phyloP scores from a whole-genome alignment of 2,329 filamentous ascomycete genomes.

The Sphaerulina populicola region DNA sequence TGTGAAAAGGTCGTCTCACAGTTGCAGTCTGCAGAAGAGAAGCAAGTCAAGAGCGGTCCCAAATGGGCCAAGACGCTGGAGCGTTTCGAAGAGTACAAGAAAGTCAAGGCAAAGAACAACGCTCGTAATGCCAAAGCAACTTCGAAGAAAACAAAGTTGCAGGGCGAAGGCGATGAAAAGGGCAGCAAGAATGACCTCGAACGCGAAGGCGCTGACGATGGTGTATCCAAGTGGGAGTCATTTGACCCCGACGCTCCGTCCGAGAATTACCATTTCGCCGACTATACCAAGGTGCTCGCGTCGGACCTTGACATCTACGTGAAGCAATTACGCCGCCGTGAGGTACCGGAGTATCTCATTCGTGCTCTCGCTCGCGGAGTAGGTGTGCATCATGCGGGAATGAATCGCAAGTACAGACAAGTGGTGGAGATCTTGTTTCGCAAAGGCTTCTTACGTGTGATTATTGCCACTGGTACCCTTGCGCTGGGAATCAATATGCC shows the following conservation, averaged over 20 bases:
- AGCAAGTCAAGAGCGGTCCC: conserved; percentile 50
- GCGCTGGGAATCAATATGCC: conserved; percentile 77
- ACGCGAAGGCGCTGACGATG: conserved; percentile 51
- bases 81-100: conserved; percentile 52
- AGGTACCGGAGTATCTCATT: conserved; percentile 48
- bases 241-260: conserved; percentile 61
- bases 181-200: conserved; percentile 50
- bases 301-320: conserved; percentile 53
- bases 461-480: conserved; percentile 68
- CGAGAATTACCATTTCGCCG: conserved; percentile 58
- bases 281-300: conserved; percentile 50
- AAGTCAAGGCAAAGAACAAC: conserved; percentile 36
- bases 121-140: conserved; percentile 30
- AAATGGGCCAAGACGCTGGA: conserved; percentile 55
- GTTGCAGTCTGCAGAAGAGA: conserved; percentile 47
- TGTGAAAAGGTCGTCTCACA: conserved; percentile 45
- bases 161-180: conserved; percentile 37
- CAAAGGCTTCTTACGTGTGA: conserved; percentile 59
- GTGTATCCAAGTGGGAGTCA: conserved; percentile 47
- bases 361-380: conserved; percentile 58
- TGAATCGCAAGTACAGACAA: conserved; percentile 70
- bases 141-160: conserved; percentile 36
- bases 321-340: conserved; percentile 44
- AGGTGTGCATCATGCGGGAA: conserved; percentile 69
- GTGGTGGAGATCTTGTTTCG: conserved; percentile 66